Evolutionary conservation across 257 asterid genomes (phyloP).

Genomic region (Scutellaria galericulata): DNA sequence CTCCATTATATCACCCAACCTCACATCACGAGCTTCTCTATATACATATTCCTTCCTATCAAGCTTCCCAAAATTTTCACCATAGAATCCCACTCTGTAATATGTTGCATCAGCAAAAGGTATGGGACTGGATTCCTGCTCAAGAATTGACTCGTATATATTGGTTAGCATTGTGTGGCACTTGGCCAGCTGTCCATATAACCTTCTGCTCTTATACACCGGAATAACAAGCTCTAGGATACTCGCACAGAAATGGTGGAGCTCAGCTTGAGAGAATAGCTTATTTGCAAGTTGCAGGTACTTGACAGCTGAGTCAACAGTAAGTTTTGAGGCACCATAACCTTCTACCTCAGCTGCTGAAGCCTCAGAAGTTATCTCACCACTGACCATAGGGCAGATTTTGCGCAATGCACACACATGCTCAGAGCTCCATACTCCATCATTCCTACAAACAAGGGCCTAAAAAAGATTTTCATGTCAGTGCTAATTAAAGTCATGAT

Average conservation of each 20-base stretch:
- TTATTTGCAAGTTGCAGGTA: constrained; percentile 95
- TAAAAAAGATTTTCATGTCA: constrained; percentile 39
- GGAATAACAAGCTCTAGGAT: constrained; percentile 96
- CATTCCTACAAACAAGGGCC: constrained; percentile 96
- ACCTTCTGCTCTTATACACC: constrained; percentile 86
- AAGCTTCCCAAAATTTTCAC: constrained; percentile 87
- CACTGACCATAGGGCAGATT: constrained; percentile 96
- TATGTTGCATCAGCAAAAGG: constrained; percentile 99
- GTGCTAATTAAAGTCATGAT: not conserved
- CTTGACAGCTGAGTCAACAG: constrained; percentile 98
- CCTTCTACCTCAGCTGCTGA: constrained; percentile 99
- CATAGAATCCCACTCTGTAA: constrained; percentile 96
- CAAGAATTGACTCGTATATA: constrained; percentile 93
- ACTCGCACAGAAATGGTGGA: constrained; percentile 98
- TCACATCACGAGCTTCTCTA: constrained; percentile 95
- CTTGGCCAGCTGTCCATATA: constrained; percentile 94
- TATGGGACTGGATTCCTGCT: constrained; percentile 97
- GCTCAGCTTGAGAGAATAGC: constrained; percentile 99
- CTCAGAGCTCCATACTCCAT: constrained; percentile 96
- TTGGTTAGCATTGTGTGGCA: constrained; percentile 94
- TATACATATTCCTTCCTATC: constrained; percentile 86
- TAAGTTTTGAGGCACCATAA: constrained; percentile 94
- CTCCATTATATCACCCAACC: constrained; percentile 99
- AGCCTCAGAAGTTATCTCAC: constrained; percentile 78
- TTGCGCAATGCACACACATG: constrained; percentile 85